Conservation (phyloP, 2,329 filamentous ascomycete genomes). For the Blastomyces parvus region DNA sequence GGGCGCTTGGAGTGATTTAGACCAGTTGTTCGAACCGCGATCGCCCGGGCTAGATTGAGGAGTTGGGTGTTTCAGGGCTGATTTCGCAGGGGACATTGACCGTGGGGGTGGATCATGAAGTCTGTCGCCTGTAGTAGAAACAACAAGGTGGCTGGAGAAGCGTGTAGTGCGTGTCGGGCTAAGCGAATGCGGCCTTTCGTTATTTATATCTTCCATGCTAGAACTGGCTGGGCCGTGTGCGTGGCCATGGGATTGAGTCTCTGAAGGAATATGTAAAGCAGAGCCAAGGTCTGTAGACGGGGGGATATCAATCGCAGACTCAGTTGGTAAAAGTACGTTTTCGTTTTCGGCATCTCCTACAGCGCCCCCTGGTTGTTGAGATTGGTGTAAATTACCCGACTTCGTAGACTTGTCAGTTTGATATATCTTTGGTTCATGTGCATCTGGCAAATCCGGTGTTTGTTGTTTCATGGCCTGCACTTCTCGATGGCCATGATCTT, state of each 20-base stretch:
- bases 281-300: neutral
- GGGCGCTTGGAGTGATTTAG: constrained; percentile 27
- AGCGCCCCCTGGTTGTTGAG: neutral
- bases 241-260: neutral
- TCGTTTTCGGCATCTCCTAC: neutral
- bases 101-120: constrained; percentile 51
- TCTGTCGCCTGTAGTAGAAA: constrained; percentile 39
- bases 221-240: constrained; percentile 9
- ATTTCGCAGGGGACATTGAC: constrained; percentile 53
- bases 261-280: neutral
- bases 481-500: constrained; percentile 13
- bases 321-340: neutral
- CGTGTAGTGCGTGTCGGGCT: constrained; percentile 37
- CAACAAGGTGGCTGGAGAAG: constrained; percentile 45
- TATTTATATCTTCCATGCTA: constrained; percentile 8
- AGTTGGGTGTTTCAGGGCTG: constrained; percentile 50
- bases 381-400: neutral
- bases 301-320: neutral
- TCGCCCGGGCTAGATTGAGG: constrained; percentile 34
- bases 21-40: constrained; percentile 19
- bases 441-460: neutral
- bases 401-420: neutral
- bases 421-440: neutral
- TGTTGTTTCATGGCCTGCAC: neutral
- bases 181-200: constrained; percentile 9